Evolutionary conservation across 2,329 filamentous ascomycete species (phyloP), one percentile per base, ranked within the genome.

Genomic region (Colletotrichum spinosum): DNA sequence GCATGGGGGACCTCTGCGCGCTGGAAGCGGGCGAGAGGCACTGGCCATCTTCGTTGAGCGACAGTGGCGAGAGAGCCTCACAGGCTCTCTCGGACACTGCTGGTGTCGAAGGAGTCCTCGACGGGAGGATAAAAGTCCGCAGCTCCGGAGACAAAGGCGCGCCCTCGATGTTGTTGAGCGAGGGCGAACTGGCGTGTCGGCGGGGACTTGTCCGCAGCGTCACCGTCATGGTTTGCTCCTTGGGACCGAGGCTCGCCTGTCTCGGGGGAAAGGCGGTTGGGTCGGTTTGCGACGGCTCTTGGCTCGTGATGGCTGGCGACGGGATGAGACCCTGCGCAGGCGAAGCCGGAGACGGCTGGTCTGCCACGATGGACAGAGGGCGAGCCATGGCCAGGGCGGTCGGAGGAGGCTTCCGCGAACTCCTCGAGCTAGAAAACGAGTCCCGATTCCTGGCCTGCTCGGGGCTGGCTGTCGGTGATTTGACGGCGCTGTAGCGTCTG

Each of bases 331-430:
- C 39, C 13, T 49, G 50, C 67, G 25, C 25, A 5, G 25, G 25
- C 25, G 25, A 25, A 25, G 65, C 70, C 1, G 83, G 83, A 0
- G 85, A 85, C 0, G 84, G 84, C 50, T 85, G 81, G 63, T 88
- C 86, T 55, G 82, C 74, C 2, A 88, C 84, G 51, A 85, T 81
- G 1, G 86, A 88, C 9, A 88, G 74, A 2, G 85, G 84, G 6
- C 84, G 79, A 2, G 84, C 80, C 64, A 83, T 79, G 34, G 79
- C 74, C 44, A 87, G 73, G 0, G 81, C 77, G 1, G 83, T 81
- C 2, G 85, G 83, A 2, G 83, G 80, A 13, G 77, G 75, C 42
- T 78, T 79, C 51, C 79, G 71, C 12, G 68, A 51, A 8, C 67
- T 48, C 51, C 74, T 48, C 37, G 45, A 41, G 15, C 55, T 57